Base-by-base conservation (phyloP, 345 rosid species). In the Populus simonii region DNA sequence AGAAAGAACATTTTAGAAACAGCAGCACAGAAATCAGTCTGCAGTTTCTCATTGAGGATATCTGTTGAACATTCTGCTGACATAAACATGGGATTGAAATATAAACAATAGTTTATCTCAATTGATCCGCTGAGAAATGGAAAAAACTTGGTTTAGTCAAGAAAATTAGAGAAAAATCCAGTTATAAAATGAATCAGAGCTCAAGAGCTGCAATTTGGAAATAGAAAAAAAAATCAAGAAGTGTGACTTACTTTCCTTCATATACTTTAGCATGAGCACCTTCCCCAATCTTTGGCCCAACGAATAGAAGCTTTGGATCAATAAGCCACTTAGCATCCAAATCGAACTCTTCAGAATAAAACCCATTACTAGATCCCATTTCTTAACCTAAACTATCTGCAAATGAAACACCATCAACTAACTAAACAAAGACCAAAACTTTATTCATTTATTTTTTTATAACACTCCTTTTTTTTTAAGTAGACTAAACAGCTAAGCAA, bases 241-340 rank as follows among this genome's bases (percentile, higher is more conserved):
- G 55, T 57, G 80, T 74, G 80, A 92, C 99, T 91, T 88, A 96
- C 98, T 92, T 96, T 80, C 97, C 99, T 83, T 96, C 97, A 9
- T 96, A 96, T 7, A 96, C 98, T 86, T 96, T 93, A 81, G 98
- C 98, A 90, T 94, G 98, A 79, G 98, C 97, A 67, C 99, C 98
- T 81, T 96, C 99, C 41, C 98, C 98, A 87, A 96, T 90, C 90
- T 92, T 93, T 7, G 99, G 98, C 35, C 99, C 99, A 84, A 96
- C 97, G 80, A 91, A 90, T 20, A 96, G 96, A 74, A 83, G 93
- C 89, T 89, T 91, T 45, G 98, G 91, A 88, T 96, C 97, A 82
- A 96, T 84, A 70, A 96, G 80, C 98, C 97, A 93, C 89, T 89
- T 93, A 49, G 83, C 82, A 80, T 93, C 99, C 90, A 96, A 80